Percentiles rank a stretch among this genome's conserved stretches.
Conservation (phyloP, 768 basidiomycete genomes). For the Gloeophyllum trabeum region DNA sequence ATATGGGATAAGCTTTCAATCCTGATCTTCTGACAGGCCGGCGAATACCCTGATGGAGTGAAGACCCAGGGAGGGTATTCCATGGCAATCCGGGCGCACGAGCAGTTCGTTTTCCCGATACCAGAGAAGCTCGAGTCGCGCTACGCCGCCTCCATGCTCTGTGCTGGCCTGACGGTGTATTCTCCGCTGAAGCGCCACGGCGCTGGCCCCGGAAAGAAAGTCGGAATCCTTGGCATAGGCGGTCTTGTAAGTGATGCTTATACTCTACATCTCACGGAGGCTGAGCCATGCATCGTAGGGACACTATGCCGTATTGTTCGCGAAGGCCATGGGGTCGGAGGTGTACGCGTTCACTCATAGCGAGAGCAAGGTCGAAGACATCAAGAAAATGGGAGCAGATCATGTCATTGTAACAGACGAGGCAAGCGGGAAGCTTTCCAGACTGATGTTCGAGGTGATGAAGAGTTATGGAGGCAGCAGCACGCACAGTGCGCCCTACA, state of each 20-base stretch:
- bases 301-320: slow-evolving; percentile 27
- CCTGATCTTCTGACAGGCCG: too few relatives aligned
- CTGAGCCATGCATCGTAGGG: too few relatives aligned
- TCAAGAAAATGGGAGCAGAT: slow-evolving; percentile 44
- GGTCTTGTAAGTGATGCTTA: too few relatives aligned
- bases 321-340: slow-evolving; percentile 43
- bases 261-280: too few relatives aligned
- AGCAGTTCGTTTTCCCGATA: slow-evolving; percentile 48
- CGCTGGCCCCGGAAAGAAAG: slow-evolving; percentile 46
- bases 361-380: slow-evolving; percentile 40
- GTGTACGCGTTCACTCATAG: slow-evolving; percentile 51
- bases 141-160: slow-evolving; percentile 52
- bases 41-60: slow-evolving; percentile 30
- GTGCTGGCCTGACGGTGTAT: slow-evolving; percentile 51
- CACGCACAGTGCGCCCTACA: too few relatives aligned
- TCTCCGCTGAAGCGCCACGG: slow-evolving; percentile 47
- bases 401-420: slow-evolving; percentile 36
- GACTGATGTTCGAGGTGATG: too few relatives aligned
- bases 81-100: slow-evolving; percentile 30
- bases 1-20: too few relatives aligned
- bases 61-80: slow-evolving; percentile 36
- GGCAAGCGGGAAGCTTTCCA: too few relatives aligned
- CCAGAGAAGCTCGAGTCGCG: slow-evolving; percentile 40
- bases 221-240: slow-evolving; percentile 58
- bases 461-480: too few relatives aligned